Evolutionary conservation across 148 eudicot genomes (phyloP).

Genomic region (Vaccinium corymbosum): DNA sequence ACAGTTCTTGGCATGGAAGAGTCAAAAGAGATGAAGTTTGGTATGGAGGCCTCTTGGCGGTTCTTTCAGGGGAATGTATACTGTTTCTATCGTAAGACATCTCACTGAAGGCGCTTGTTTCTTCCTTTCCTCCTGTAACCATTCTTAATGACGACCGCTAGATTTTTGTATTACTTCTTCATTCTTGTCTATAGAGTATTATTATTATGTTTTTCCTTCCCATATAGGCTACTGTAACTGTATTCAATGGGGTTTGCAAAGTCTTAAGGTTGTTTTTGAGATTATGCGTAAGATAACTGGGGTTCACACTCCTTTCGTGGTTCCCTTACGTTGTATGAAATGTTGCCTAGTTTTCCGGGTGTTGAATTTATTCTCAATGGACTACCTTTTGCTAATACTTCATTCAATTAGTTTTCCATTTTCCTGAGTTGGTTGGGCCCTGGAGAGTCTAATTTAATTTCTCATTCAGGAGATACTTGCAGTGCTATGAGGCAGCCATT

Average conservation of each 20-base stretch:
- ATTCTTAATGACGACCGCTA: constrained; percentile 50
- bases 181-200: neutral
- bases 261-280: neutral
- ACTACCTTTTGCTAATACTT: neutral
- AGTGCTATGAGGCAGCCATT: constrained; percentile 67
- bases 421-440: constrained; percentile 24
- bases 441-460: constrained; percentile 63
- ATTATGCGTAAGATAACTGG: neutral
- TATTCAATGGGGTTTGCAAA: neutral
- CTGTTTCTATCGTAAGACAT: constrained; percentile 94
- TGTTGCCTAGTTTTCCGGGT: constrained; percentile 3
- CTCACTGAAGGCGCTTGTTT: constrained; percentile 73
- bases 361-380: constrained; percentile 5
- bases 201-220: constrained; percentile 3
- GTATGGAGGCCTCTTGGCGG: constrained; percentile 52
- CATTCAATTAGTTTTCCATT: neutral
- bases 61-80: constrained; percentile 73
- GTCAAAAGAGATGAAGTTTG: constrained; percentile 45
- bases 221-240: neutral
- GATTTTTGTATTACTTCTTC: constrained; percentile 13
- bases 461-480: constrained; percentile 70
- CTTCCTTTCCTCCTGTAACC: constrained; percentile 59
- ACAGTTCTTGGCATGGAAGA: constrained; percentile 42
- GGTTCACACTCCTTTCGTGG: neutral
- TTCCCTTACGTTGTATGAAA: constrained; percentile 8